Base-by-base conservation (phyloP, 2,329 filamentous ascomycete species). In the Trichoderma oligosporum region DNA sequence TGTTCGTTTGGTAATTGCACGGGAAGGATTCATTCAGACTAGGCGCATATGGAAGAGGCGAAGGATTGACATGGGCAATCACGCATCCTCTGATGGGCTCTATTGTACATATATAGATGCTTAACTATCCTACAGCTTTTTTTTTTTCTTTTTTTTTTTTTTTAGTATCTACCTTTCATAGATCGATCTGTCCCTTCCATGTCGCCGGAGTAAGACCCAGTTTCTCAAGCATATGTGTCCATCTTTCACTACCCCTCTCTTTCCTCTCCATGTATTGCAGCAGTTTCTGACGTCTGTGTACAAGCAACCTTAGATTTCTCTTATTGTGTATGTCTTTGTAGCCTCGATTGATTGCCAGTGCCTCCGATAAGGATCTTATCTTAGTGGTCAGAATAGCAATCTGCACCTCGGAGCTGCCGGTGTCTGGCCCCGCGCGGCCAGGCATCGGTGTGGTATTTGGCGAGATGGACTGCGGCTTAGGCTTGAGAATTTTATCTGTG, bases 321-420 rank as follows among this genome's bases (percentile, higher is more conserved):
- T 95, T 96, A 76, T 97, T 97, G 71, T 91, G 83, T 78, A 95
- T 96, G 70, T 99, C 94, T 70, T 87, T 91, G 71, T 88, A 83
- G 4, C 87, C 89, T 64, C 78, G 74, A 59, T 84, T 82, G 39
- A 77, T 79, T 67, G 87, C 80, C 51, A 96, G 74, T 63, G 87
- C 85, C 64, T 88, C 80, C 14, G 88, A 86, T 48, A 99, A 72
- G 22, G 87, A 85, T 61, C 90, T 81, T 70, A 99, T 99, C 81
- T 97, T 97, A 57, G 91, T 83, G 3, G 94, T 99, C 70, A 99
- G 74, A 65, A 99, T 95, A 44, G 91, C 92, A 63, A 95, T 91
- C 78, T 99, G 94, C n/a, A 99, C 95, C 75, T 99, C 94, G 6
- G 90, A 90, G 66, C 90, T 96, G 33, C 94, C 94, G 1, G 93